These are phyloP conservation scores for baker's yeast (Saccharomyces cerevisiae) DNA, from an alignment of 805 yeast genomes.

Conservation along the genomic window DNA sequence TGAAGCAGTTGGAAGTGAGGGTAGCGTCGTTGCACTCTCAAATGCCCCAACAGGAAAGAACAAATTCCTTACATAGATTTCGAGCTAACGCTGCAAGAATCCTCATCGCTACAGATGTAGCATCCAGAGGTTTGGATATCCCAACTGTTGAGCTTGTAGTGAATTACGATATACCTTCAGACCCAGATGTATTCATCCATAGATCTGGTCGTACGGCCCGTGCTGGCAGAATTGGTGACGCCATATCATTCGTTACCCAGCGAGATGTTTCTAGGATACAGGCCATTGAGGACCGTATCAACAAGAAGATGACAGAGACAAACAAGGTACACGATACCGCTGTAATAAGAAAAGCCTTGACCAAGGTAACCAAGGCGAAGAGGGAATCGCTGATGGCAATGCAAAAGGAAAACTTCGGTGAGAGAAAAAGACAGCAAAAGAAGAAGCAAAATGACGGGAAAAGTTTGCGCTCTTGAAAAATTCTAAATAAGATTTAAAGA, in stretches of 20 bases:
- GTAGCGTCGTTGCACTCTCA: conserved; percentile 90
- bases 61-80: conserved; percentile 85
- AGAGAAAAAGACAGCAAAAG: conserved; percentile 47
- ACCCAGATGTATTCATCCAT: conserved; percentile 93
- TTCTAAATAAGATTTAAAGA: background rate
- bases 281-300: conserved; percentile 80
- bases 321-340: conserved; percentile 64
- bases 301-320: conserved; percentile 69
- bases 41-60: conserved; percentile 87
- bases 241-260: conserved; percentile 76
- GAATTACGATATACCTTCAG: conserved; percentile 90
- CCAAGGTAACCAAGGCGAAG: conserved; percentile 68
- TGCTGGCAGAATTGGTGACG: conserved; percentile 86
- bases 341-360: conserved; percentile 65
- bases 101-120: conserved; percentile 92
- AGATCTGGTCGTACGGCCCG: conserved; percentile 98
- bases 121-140: conserved; percentile 94
- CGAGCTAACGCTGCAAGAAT: conserved; percentile 92
- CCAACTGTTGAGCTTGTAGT: conserved; percentile 86
- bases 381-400: conserved; percentile 87
- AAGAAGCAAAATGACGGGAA: conserved; percentile 27
- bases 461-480: conserved; percentile 3
- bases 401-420: conserved; percentile 88
- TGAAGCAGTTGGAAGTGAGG: conserved; percentile 63
- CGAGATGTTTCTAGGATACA: conserved; percentile 74